These are phyloP conservation scores for Wickerhamomyces xylosicus DNA, from an alignment of 805 yeast species.

Conservation along the genomic window DNA sequence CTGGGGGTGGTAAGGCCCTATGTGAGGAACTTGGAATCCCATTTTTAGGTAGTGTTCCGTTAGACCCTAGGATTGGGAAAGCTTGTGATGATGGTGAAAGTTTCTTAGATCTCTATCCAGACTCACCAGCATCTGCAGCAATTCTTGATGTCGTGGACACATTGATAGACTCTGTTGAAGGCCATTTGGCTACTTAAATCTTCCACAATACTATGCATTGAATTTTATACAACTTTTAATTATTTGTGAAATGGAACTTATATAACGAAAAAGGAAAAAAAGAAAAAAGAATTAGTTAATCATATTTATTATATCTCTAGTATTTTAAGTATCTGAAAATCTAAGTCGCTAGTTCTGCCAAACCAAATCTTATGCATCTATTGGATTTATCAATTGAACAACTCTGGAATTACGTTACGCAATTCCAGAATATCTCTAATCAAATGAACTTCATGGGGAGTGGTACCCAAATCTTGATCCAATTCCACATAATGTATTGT, in stretches of 20 bases:
- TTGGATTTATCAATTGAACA: slow-evolving; percentile 7
- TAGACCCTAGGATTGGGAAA: slow-evolving; percentile 89
- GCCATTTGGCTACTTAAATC: not conserved
- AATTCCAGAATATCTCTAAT: slow-evolving; percentile 50
- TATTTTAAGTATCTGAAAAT: too few species aligned
- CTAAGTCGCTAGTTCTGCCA: too few species aligned
- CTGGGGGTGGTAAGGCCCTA: slow-evolving; percentile 88
- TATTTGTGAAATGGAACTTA: too few species aligned
- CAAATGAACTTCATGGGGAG: slow-evolving; percentile 36
- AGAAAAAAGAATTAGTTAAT: too few species aligned
- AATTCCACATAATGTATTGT: slow-evolving; percentile 71
- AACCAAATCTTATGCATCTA: not conserved
- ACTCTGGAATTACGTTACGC: slow-evolving; percentile 16
- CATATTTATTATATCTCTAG: too few species aligned
- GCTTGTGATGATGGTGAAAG: slow-evolving; percentile 82
- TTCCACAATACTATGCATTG: too few species aligned
- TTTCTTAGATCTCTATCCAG: slow-evolving; percentile 76
- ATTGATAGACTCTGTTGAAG: slow-evolving; percentile 44
- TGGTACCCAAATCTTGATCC: slow-evolving; percentile 34
- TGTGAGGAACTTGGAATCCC: slow-evolving; percentile 72
- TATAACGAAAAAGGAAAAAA: too few species aligned
- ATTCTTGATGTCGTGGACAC: slow-evolving; percentile 74
- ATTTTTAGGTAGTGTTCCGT: slow-evolving; percentile 86
- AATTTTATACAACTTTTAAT: too few species aligned
- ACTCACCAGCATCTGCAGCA: slow-evolving; percentile 87